A percentile compares a stretch with the other conserved stretches of the same genome.
Evolutionary conservation across 2,329 filamentous ascomycete species (phyloP).

Genomic region (Zelopaecilomyces penicillatus): DNA sequence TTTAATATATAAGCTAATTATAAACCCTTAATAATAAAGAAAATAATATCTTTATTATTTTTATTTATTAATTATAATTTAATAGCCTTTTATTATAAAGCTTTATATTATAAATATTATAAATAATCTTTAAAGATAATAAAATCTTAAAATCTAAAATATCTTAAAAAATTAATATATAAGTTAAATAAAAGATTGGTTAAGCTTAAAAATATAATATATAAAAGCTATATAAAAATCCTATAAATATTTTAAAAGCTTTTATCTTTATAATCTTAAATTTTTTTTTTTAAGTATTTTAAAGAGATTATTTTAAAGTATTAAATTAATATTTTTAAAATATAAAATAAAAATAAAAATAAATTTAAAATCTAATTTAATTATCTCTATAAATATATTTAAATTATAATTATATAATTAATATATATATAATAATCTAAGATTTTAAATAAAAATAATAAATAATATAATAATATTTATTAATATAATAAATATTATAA

Average conservation of each 20-base stretch:
- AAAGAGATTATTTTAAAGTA: too few relatives aligned
- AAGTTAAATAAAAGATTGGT: too few relatives aligned
- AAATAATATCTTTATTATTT: neutral
- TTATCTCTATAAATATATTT: neutral
- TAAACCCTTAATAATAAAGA: neutral
- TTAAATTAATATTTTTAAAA: neutral
- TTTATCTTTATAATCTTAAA: too few relatives aligned
- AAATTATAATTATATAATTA: neutral
- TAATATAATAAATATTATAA: neutral
- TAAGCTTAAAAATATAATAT: neutral
- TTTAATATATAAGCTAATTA: neutral
- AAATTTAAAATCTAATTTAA: too few relatives aligned
- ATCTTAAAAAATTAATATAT: too few relatives aligned
- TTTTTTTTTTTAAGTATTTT: too few relatives aligned
- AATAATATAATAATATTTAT: neutral
- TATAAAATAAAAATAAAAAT: neutral
- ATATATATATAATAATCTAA: neutral
- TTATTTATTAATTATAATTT: neutral
- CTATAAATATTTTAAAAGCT: neutral
- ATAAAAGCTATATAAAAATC: neutral
- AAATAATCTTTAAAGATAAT: too few relatives aligned
- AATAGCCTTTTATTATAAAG: neutral
- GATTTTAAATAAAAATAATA: neutral
- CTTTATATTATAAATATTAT: too few relatives aligned
- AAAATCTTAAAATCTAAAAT: too few relatives aligned